A percentile compares a stretch with the other conserved stretches of the same genome.
Conservation (phyloP, 495 filamentous ascomycete genomes). For the Penicillium flavigenum region DNA sequence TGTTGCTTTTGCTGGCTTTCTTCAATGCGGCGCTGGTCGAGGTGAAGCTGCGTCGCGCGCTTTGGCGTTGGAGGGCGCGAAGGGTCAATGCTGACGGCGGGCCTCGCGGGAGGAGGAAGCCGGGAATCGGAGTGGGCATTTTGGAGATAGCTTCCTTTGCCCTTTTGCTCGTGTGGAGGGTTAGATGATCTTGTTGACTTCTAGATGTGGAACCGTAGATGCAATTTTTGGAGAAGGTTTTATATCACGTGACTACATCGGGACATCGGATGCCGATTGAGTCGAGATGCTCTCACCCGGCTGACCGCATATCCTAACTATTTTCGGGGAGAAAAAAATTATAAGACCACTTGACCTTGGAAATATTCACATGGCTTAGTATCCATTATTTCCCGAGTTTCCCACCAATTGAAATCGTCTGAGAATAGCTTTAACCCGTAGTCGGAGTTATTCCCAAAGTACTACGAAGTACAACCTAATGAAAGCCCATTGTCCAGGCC, state of each 20-base stretch:
- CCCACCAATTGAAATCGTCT: background rate
- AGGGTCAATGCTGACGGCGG: slow-evolving; percentile 33
- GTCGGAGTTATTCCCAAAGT: background rate
- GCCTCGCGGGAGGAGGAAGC: slow-evolving; percentile 46
- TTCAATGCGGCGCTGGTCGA: slow-evolving; percentile 18
- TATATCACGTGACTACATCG: slow-evolving; percentile 13
- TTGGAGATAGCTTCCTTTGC: background rate
- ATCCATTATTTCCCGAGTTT: background rate
- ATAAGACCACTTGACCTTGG: background rate
- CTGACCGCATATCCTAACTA: slow-evolving; percentile 1
- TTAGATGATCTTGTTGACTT: slow-evolving; percentile 4
- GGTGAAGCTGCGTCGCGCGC: slow-evolving; percentile 28
- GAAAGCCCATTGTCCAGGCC: background rate
- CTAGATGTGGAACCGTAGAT: slow-evolving; percentile 12
- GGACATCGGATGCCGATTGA: slow-evolving; percentile 4
- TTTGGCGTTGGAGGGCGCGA: slow-evolving; percentile 27
- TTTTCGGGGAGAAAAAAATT: background rate
- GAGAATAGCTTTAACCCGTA: background rate
- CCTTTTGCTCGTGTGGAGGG: slow-evolving; percentile 1
- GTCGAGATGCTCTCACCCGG: background rate
- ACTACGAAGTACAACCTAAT: background rate
- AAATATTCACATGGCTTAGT: background rate
- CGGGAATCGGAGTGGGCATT: slow-evolving; percentile 36
- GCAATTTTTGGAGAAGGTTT: slow-evolving; percentile 18
- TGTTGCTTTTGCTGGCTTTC: slow-evolving; percentile 14